Base-by-base conservation (phyloP, 768 basidiomycete species). In the Leccinum barrowsii region DNA sequence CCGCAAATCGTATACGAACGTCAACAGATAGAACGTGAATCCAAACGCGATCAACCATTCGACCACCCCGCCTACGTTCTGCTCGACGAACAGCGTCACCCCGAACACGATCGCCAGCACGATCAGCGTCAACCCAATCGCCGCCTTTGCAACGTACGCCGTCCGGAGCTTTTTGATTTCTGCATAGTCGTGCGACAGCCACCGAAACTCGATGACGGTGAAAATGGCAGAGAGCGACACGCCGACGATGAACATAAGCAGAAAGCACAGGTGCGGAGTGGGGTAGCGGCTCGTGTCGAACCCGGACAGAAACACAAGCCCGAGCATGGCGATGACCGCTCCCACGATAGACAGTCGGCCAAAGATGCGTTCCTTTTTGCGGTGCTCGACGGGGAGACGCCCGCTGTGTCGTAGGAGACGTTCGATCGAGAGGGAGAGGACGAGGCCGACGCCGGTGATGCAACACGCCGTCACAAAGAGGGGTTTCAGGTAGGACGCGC, bases 11-110 rank as follows among this genome's bases (percentile, higher is more conserved):
- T 81, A 87, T 61, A 71, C 83, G 73, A 89, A 92, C 0, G 88
- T 86, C 58, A 89, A 75, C 42, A 90, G 73, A 70, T 88, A 92
- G 62, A 89, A 79, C 5, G 85, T 85, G 70, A 85, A 90, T 7
- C 87, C 83, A 55, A 91, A 85, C 4, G 81, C 80, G 51, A 92
- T 88, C 0, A 71, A 66, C 90, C 90, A 92, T 70, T 92, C 90
- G 7, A 92, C 64, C 55, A 90, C 70, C 82, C 82, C 86, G 68
- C 82, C 87, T 0, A 74, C 82, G 58, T 85, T 71, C 1, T 60
- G 61, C 0, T 72, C 77, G 10, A 67, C 64, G 62, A 74, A 85
- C 2, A 87, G 66, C 10, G 81, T 67, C 15, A 83, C 71, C 1
- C 76, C 86, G 67, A 92, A 91, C 7, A 77, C 85, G 60, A 90